These are phyloP conservation scores for Friedmanniomyces endolithicus DNA, from an alignment of 495 filamentous ascomycete species.

Conservation along the genomic window DNA sequence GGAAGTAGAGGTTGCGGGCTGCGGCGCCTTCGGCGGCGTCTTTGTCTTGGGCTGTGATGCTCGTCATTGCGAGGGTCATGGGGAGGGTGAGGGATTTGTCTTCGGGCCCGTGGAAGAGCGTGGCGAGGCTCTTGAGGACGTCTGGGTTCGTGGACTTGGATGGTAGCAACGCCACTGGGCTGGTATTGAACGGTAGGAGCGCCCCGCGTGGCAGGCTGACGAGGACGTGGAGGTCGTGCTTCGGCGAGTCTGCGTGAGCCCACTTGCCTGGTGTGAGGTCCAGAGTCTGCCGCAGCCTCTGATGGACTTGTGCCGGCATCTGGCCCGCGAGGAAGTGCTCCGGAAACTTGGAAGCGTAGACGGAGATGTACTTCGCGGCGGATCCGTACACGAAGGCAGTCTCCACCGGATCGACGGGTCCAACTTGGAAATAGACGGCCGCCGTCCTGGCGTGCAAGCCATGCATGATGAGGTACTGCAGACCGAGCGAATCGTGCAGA, in stretches of 20 bases:
- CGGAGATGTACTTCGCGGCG: conserved; percentile 45
- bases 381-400: conserved; percentile 40
- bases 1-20: conserved; percentile 45
- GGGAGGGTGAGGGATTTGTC: conserved; percentile 23
- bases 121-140: conserved; percentile 42
- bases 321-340: conserved; percentile 41
- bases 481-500: conserved; percentile 32
- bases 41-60: conserved; percentile 22
- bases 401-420: conserved; percentile 39
- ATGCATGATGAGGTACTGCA: conserved; percentile 43
- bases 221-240: conserved; percentile 44
- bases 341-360: conserved; percentile 44
- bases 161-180: conserved; percentile 40
- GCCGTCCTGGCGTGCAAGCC: conserved; percentile 40
- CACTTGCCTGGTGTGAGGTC: conserved; percentile 36
- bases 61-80: conserved; percentile 32
- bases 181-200: conserved; percentile 35
- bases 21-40: conserved; percentile 37
- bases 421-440: conserved; percentile 42
- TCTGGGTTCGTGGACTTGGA: conserved; percentile 40
- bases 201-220: conserved; percentile 44
- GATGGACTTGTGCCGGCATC: conserved; percentile 36
- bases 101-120: conserved; percentile 43
- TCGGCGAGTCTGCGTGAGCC: conserved; percentile 40
- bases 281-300: conserved; percentile 35